phyloP scores from a whole-genome alignment of 495 filamentous ascomycete species.

The Lichina pygmaea region DNA sequence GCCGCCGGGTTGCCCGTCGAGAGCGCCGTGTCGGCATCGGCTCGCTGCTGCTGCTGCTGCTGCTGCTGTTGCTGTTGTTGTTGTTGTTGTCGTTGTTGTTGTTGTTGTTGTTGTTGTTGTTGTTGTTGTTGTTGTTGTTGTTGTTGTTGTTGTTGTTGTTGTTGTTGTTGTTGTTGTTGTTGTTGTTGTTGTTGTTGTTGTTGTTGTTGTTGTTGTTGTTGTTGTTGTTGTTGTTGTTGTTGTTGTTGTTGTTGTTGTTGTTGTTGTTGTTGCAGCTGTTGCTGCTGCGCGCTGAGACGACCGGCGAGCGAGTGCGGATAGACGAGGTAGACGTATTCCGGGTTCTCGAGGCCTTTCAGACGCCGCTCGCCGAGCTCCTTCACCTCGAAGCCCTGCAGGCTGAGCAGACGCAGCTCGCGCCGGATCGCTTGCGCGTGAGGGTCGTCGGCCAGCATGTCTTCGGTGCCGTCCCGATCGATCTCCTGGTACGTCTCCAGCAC shows the following conservation, averaged over 20 bases:
- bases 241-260: constrained; percentile 17
- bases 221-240: constrained; percentile 10
- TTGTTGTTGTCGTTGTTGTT: constrained; percentile 19
- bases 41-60: constrained; percentile 21
- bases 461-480: constrained; percentile 39
- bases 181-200: constrained; percentile 21
- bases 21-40: constrained; percentile 10
- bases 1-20: constrained; percentile 4
- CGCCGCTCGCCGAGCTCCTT: constrained; percentile 86
- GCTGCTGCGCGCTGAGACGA: constrained; percentile 36
- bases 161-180: constrained; percentile 21
- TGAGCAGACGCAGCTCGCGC: constrained; percentile 63
- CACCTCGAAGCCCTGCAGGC: constrained; percentile 82
- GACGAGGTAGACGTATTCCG: constrained; percentile 79
- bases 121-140: constrained; percentile 7
- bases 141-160: constrained; percentile 19
- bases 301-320: constrained; percentile 76
- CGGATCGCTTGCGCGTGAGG: constrained; percentile 43
- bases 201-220: constrained; percentile 21
- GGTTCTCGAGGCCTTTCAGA: constrained; percentile 91
- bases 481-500: constrained; percentile 69
- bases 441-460: constrained; percentile 46
- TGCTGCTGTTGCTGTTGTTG: not conserved
- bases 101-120: constrained; percentile 15
- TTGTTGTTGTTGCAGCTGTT: constrained; percentile 5